Conservation (phyloP, 805 yeast species). For the Monosporozyma yasuniensis region DNA sequence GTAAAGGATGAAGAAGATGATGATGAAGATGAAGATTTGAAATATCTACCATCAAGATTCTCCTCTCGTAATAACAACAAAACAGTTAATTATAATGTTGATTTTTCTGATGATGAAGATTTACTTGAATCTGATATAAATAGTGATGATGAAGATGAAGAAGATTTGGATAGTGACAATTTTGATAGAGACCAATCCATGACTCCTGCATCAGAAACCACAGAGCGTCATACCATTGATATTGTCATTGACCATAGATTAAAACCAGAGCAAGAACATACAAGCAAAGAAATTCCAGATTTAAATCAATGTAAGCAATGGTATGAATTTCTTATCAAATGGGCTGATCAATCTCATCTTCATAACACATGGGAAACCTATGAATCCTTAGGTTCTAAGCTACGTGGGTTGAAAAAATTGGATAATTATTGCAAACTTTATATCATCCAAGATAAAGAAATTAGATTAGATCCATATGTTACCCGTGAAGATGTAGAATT, state of each 20-base stretch:
- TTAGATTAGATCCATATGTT: conserved; percentile 69
- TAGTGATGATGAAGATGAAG: conserved; percentile 23
- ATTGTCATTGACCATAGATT: conserved; percentile 24
- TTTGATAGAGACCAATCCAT: conserved; percentile 21
- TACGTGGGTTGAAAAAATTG: conserved; percentile 73
- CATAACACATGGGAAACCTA: conserved; percentile 93
- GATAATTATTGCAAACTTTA: conserved; percentile 83
- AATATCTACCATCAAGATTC: conserved; percentile 55
- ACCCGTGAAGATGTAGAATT: conserved; percentile 89
- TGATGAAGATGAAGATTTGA: conserved; percentile 9
- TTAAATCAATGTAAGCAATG: conserved; percentile 49
- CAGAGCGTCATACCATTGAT: conserved; percentile 26
- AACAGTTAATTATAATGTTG: conserved; percentile 70
- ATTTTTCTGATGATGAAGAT: conserved; percentile 44
- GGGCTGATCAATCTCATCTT: conserved; percentile 81
- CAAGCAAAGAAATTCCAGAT: conserved; percentile 31
- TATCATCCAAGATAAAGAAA: conserved; percentile 63
- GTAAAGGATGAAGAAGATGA: conserved; percentile 8
- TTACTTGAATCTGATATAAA: conserved; percentile 31
- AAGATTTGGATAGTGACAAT: conserved; percentile 16
- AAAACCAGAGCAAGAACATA: conserved; percentile 17
- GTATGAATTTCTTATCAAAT: conserved; percentile 62
- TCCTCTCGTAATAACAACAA: conserved; percentile 53
- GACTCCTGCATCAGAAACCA: conserved; percentile 26
- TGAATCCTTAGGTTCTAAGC: conserved; percentile 33